phyloP scores from a whole-genome alignment of 257 asterid species.

The Parsonsia alboflavescens region DNA sequence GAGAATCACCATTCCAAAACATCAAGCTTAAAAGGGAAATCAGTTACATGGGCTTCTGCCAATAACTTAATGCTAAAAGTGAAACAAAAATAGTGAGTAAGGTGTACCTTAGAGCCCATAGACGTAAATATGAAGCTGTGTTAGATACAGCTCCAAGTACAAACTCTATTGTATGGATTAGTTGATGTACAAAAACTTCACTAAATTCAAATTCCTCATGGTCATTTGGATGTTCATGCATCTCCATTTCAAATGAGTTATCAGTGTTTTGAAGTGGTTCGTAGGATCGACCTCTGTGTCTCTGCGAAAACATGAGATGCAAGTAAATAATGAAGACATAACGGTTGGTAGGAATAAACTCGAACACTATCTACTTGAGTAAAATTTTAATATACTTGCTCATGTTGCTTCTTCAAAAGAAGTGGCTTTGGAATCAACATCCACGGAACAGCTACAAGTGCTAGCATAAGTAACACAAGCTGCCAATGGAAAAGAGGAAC shows the following conservation, averaged over 20 bases:
- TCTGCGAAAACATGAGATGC: conserved; percentile 32
- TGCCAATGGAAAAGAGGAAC: conserved; percentile 20
- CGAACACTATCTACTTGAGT: conserved; percentile 4
- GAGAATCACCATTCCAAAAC: not conserved
- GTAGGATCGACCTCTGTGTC: conserved; percentile 50
- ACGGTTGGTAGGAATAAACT: not conserved
- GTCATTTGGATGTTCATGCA: conserved; percentile 30
- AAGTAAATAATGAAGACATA: conserved; percentile 8
- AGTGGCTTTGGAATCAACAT: conserved; percentile 63
- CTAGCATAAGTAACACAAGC: conserved; percentile 43
- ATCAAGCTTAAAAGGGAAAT: not conserved
- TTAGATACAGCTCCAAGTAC: conserved; percentile 65
- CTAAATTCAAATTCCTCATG: conserved; percentile 56
- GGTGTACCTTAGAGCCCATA: conserved; percentile 66
- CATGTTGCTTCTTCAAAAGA: conserved; percentile 48
- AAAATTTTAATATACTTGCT: conserved; percentile 37
- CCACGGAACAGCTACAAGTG: conserved; percentile 69
- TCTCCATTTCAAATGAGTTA: conserved; percentile 42
- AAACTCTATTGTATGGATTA: conserved; percentile 64
- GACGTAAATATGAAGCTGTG: conserved; percentile 65
- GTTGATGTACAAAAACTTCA: conserved; percentile 62
- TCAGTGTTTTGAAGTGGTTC: conserved; percentile 36
- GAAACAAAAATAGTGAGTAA: not conserved
- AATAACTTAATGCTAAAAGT: not conserved
- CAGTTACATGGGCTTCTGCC: not conserved